These are phyloP conservation scores for Coprinopsis sp. DNA, from an alignment of 768 basidiomycete species.

Conservation along the genomic window DNA sequence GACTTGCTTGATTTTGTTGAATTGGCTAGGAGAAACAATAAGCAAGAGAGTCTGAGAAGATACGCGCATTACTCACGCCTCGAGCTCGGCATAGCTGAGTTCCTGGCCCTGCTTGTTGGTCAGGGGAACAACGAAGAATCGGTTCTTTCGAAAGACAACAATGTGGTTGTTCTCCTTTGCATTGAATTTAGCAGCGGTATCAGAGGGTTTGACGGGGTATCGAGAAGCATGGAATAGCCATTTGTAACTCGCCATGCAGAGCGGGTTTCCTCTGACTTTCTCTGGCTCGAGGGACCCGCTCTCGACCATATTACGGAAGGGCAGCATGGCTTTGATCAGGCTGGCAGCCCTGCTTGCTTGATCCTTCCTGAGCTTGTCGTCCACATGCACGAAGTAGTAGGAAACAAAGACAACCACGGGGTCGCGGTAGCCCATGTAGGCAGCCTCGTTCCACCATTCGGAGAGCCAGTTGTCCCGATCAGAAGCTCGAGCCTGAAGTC, in stretches of 20 bases:
- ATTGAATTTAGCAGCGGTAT: slow-evolving; percentile 81
- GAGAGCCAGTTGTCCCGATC: slow-evolving; percentile 79
- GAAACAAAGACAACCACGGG: slow-evolving; percentile 89
- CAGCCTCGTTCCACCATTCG: slow-evolving; percentile 97
- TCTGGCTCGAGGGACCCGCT: slow-evolving; percentile 85
- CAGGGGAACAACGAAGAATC: slow-evolving; percentile 82
- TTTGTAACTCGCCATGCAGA: slow-evolving; percentile 93
- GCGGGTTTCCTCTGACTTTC: slow-evolving; percentile 67
- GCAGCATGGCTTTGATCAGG: slow-evolving; percentile 78
- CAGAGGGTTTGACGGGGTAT: slow-evolving; percentile 77
- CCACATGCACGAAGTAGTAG: slow-evolving; percentile 90
- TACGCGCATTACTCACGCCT: slow-evolving; percentile 42
- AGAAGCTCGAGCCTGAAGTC: slow-evolving; percentile 72
- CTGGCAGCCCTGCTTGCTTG: slow-evolving; percentile 75
- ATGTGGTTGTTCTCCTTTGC: slow-evolving; percentile 76
- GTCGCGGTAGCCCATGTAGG: slow-evolving; percentile 85
- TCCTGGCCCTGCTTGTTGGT: slow-evolving; percentile 58
- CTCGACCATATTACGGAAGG: slow-evolving; percentile 81
- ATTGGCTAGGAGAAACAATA: slow-evolving; percentile 40
- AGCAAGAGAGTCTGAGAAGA: slow-evolving; percentile 1
- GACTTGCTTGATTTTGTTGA: slow-evolving; percentile 60
- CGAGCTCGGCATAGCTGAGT: slow-evolving; percentile 76
- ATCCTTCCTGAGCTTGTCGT: slow-evolving; percentile 48
- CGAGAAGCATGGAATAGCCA: slow-evolving; percentile 97
- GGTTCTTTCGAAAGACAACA: slow-evolving; percentile 87